Evolutionary conservation across 768 basidiomycete genomes (phyloP), one percentile per base, ranked within the genome.

Genomic region (Lactifluus piperatus): DNA sequence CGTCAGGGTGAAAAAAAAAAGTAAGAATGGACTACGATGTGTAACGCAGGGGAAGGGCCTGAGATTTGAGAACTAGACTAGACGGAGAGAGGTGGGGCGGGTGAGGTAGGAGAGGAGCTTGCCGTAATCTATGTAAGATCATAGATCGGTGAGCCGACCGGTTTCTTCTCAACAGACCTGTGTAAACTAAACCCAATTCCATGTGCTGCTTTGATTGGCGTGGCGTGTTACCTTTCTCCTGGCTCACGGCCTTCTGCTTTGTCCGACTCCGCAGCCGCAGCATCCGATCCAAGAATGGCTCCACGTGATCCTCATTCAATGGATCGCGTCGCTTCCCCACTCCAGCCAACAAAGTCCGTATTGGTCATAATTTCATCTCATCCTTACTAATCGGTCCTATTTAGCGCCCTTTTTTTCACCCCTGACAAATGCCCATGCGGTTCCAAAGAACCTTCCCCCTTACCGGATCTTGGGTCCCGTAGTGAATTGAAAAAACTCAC

Each of bases 391-490:
- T 45, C 43, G 22, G 4, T 4, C 43, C 22, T 20, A 24, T 24
- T 44, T 24, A 8, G 39, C 54, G 46, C 54, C 27, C 54, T 39
- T 49, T 13, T 30, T n/a, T n/a, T n/a, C n/a, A n/a, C 37, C 37
- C 27, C 18, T 43, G 52, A 20, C 3, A 5, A 22, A 11, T 44
- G 43, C 7, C 43, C 43, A 44, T n/a, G 41, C 41, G 52, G 52
- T 56, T 48, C 44, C 14, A 29, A 34, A 44, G 41, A 45, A 36
- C 32, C 49, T 51, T 16, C 3, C 53, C n/a, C 14, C 43, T 44
- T 24, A 24, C 39, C 56, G 41, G 56, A 57, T 50, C 56, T 57
- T 51, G 39, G 24, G 36, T 48, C 41, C 46, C 55, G 43, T 22
- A 27, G 7, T 24, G 10, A 44, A 29, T n/a, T n/a, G n/a, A n/a